Evolutionary conservation across 495 filamentous ascomycete species (phyloP).

Genomic region (Zalerion maritima): DNA sequence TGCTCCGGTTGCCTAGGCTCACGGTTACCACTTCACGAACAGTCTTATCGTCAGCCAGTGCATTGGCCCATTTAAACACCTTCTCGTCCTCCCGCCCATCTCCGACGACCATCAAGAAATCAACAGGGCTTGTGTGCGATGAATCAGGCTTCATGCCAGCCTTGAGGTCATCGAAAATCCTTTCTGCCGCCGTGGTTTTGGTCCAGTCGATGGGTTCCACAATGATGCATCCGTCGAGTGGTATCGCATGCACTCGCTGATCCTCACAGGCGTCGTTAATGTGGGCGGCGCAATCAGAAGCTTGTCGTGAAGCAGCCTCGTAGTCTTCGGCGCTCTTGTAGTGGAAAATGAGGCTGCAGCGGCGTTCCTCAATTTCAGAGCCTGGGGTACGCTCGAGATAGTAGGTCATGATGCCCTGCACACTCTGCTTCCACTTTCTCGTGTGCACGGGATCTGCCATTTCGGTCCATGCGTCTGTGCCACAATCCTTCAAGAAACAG

Average conservation of each 20-base stretch:
- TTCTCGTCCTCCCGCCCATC: conserved; percentile 86
- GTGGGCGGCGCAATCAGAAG: conserved; percentile 74
- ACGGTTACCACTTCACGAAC: conserved; percentile 66
- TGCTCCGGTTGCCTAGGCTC: conserved; percentile 69
- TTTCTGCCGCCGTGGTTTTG: conserved; percentile 64
- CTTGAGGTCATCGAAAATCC: conserved; percentile 48
- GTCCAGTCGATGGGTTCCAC: conserved; percentile 71
- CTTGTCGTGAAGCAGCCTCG: conserved; percentile 55
- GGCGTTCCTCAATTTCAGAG: conserved; percentile 69
- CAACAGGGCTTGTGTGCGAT: conserved; percentile 34
- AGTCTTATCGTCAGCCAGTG: conserved; percentile 34
- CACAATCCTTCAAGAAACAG: conserved; percentile 63
- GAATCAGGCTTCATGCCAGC: conserved; percentile 22
- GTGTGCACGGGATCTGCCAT: conserved; percentile 55
- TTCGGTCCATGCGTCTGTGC: conserved; percentile 53
- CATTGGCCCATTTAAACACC: conserved; percentile 86
- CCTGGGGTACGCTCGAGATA: conserved; percentile 80
- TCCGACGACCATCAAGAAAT: conserved; percentile 76
- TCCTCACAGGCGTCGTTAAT: conserved; percentile 83
- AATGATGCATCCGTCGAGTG: conserved; percentile 58
- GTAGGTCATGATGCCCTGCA: conserved; percentile 64
- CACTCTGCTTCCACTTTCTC: conserved; percentile 59
- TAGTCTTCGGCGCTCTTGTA: conserved; percentile 70
- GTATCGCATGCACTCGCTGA: conserved; percentile 70
- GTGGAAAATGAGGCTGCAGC: conserved; percentile 78